Evolutionary conservation across 306 rosid species (phyloP), one percentile per base, ranked within the genome.

Genomic region (Vigna radiata): DNA sequence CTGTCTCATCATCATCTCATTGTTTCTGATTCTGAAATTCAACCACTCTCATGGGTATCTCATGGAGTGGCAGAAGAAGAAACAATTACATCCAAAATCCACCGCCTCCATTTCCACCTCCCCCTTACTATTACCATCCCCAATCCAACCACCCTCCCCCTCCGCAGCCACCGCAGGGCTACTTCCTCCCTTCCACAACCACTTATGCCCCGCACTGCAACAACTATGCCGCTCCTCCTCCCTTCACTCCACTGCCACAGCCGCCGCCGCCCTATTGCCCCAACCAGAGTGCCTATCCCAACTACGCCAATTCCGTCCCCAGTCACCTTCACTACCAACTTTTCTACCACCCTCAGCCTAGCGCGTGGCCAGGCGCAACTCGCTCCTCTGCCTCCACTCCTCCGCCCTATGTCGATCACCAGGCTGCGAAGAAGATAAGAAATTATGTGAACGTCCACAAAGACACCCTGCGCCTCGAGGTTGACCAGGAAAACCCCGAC

Each of bases 401-500:
- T 1, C 93, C 90, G 9, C 96, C 89, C 19, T 85, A 82, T 16
- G 94, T 94, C 13, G 96, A 90, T 68, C 96, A 91, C 56, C 96
- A 87, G 75, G 79, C 85, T 36, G 90, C 98, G 5, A 91, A 91
- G 88, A 94, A 90, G 91, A 89, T 94, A 5, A 86, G 77, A 73
- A 94, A 85, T 56, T 86, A 89, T 47, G 98, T 94, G 17, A 94
- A 91, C 69, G 89, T 94, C 48, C 95, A 82, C 60, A 94, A 94
- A 77, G 91, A 84, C 63, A 90, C 97, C 17, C 36, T 94, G 81
- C 61, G 79, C 49, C 62, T 94, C 0, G 88, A 89, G 73, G 36
- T 86, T 18, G 97, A 94, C 72, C 83, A 83, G 12, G 85, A 54
- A 11, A 81, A 89, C 67, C 93, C 95, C 31, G 91, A 90, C 87